Evolutionary conservation across 495 filamentous ascomycete genomes (phyloP).

Genomic region (Acidiella bohemica): DNA sequence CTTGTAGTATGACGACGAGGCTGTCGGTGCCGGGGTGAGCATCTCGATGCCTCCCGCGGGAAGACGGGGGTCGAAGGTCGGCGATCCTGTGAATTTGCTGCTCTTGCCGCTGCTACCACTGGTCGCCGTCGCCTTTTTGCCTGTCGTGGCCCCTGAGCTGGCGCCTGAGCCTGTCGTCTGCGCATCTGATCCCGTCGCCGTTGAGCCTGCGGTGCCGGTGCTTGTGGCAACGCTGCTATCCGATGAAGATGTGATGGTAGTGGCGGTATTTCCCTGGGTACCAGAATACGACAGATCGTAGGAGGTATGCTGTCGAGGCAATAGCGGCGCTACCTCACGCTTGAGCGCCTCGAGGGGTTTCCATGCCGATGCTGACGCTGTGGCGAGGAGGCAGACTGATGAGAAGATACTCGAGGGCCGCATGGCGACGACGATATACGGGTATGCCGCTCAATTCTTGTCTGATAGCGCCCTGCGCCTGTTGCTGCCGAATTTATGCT

Average conservation of each 20-base stretch:
- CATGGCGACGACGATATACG: conserved; percentile 20
- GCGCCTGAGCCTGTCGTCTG: not conserved
- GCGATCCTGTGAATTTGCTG: conserved; percentile 32
- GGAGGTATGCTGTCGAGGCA: conserved; percentile 18
- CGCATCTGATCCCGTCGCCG: conserved; percentile 3
- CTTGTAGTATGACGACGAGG: conserved; percentile 64
- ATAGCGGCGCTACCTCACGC: conserved; percentile 16
- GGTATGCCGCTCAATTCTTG: not conserved
- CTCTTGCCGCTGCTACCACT: conserved; percentile 1
- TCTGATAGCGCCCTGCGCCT: conserved; percentile 1
- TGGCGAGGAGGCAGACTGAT: conserved; percentile 23
- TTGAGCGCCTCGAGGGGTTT: conserved; percentile 17
- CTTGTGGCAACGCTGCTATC: not conserved
- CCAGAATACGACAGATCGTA: conserved; percentile 10
- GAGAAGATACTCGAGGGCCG: conserved; percentile 24
- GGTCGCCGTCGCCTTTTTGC: conserved; percentile 24
- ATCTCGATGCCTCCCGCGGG: conserved; percentile 67
- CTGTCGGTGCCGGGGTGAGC: conserved; percentile 54
- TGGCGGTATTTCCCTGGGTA: conserved; percentile 6
- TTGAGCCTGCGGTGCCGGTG: not conserved
- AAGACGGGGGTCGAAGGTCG: conserved; percentile 46
- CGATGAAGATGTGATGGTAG: not conserved
- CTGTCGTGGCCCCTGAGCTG: not conserved
- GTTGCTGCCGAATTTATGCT: too few species aligned
- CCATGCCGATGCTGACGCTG: conserved; percentile 23